Base-by-base conservation (phyloP, 805 yeast genomes). In the Zygosaccharomyces rouxii region DNA sequence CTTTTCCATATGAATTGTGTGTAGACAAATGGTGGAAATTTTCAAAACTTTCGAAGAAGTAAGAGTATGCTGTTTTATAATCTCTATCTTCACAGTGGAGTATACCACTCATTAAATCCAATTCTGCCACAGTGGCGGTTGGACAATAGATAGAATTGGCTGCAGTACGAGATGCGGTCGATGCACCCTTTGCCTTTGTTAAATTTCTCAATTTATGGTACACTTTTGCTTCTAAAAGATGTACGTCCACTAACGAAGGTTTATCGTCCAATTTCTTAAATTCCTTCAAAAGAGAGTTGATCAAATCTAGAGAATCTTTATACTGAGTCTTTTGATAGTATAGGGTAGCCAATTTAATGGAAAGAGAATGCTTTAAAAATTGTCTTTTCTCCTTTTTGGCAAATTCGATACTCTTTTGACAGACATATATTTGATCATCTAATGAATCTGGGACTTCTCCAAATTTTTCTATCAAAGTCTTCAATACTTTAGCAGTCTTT, bases 111-210 rank as follows among this genome's bases (percentile, higher is more conserved):
- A 92, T 89, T 71, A 88, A 79, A 66, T 94, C 99, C 47, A 94
- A 77, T 64, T 89, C 96, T 1, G 98, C 98, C 70, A 94, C 96
- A 58, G 85, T 77, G 44, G 83, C 73, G n/a, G 97, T 86, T 7
- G 98, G 96, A 60, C 96, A 87, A 72, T 90, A 95, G 45, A 94
- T 88, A 19, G 97, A 79, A 67, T 94, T 95, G n/a, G 99, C 99
- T 2, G 95, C 85, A 0, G 99, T 94, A 68, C 98, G 80, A 1
- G 99, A 97, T 41, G 95, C 83, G 2, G 98, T 89, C 59, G 94
- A 75, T 2, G 97, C 83, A 6, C 98, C 97, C 60, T 87, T 81
- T 4, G 96, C 80, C 71, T 92, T 94, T 4, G 97, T 86, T 60
- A 87, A 77, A 67, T 94, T 94, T 66, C 97, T 80, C 59, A 94